phyloP scores from a whole-genome alignment of 108 stramenopile genomes.

The Craspedostauros australis region DNA sequence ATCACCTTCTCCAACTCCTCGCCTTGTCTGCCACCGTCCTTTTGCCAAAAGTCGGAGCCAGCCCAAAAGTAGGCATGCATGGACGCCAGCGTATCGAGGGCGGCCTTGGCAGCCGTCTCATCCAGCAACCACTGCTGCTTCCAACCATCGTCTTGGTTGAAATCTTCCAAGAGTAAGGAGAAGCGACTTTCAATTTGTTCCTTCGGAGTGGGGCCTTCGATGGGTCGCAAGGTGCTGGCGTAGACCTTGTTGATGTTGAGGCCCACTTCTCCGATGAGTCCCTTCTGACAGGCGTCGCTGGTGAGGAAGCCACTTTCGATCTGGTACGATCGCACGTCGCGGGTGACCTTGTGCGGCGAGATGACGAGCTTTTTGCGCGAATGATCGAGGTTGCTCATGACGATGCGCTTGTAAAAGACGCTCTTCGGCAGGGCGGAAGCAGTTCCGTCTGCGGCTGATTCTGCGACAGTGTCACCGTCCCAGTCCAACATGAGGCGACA shows the following conservation, averaged over 20 bases:
- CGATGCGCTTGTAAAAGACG: constrained; percentile 62
- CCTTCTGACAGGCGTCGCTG: constrained; percentile 29
- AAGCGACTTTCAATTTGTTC: constrained; percentile 44
- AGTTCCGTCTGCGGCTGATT: not conserved
- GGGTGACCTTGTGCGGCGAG: constrained; percentile 45
- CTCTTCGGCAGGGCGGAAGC: constrained; percentile 15
- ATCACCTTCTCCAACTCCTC: constrained; percentile 37
- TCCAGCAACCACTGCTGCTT: constrained; percentile 46
- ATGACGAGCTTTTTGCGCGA: constrained; percentile 42
- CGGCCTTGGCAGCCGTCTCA: constrained; percentile 27
- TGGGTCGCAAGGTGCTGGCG: constrained; percentile 31
- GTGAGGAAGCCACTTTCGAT: constrained; percentile 53
- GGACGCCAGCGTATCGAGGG: constrained; percentile 43
- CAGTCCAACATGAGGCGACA: constrained; percentile 35
- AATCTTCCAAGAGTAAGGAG: constrained; percentile 48
- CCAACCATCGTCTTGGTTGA: constrained; percentile 47
- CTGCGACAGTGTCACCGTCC: constrained; percentile 5
- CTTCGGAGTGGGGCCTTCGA: constrained; percentile 28
- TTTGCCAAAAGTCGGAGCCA: constrained; percentile 52
- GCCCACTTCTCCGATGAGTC: constrained; percentile 31
- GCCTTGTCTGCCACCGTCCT: constrained; percentile 28
- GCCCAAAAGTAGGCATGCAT: constrained; percentile 70
- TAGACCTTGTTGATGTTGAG: constrained; percentile 36
- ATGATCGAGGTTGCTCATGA: constrained; percentile 47
- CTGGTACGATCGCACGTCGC: constrained; percentile 51